Evolutionary conservation across 2,329 filamentous ascomycete genomes (phyloP), one percentile per base, ranked within the genome.

Genomic region (Bipolaris bicolor): DNA sequence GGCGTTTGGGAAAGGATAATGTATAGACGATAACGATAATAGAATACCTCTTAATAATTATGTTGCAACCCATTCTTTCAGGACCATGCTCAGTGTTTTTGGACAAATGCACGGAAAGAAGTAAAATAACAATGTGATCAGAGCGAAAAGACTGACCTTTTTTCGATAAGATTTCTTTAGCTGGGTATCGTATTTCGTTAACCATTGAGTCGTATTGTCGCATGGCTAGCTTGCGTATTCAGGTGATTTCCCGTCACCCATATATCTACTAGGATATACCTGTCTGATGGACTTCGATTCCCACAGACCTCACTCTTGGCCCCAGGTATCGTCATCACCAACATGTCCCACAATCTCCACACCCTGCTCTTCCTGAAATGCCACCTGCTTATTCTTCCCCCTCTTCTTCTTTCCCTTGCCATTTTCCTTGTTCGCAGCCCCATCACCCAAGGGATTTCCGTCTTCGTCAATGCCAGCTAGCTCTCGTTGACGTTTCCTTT

Each of bases 401-500:
- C 68, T 71, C 61, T 72, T 76, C 62, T 68, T 72, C 64, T 71
- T 69, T 1, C 68, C 62, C 49, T 66, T 65, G 26, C 57, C 57
- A 29, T 69, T 66, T 37, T 69, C 67, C 40, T 67, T 66, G 24
- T 67, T 63, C 1, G 60, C 62, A 10, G 43, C 60, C 9, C 61
- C 62, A 10, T 58, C 63, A 24, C 49, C 54, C 37, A 58, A n/a
- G 3, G 60, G 61, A 40, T 65, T 65, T 34, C 67, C 68, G 39
- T 71, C 64, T 29, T 59, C 63, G 31, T 63, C 60, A 1, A 68
- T 49, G 0, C 72, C 69, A 3, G 71, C 69, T 3, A 70, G 55
- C 26, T 73, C 70, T 13, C 51, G 54, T 46, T 72, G 74, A 26
- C 72, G 68, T 58, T 76, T 75, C 52, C 76, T 65, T 63, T 79